Evolutionary conservation across 2,329 filamentous ascomycete species (phyloP), one percentile per base, ranked within the genome.

Genomic region (Neofusicoccum cordaticola): DNA sequence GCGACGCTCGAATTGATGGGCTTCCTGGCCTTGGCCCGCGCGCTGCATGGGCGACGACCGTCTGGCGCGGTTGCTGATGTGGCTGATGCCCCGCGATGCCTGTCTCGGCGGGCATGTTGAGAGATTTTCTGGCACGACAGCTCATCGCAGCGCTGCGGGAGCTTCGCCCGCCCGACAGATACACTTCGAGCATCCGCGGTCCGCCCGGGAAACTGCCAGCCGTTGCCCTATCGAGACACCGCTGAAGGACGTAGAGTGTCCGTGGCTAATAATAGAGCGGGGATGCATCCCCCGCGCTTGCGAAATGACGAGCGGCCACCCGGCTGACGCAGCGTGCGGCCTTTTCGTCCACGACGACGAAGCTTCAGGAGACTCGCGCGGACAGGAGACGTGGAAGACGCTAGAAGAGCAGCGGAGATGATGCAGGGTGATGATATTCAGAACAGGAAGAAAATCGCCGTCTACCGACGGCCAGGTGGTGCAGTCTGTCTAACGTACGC

Each of bases 401-500:
- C 42, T 19, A 47, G 56, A 48, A 48, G 9, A 5, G 11, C 27
- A 35, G 27, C 5, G 13, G 15, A 19, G 56, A 39, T 37, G 22
- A 22, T 47, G 41, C 6, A 47, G 7, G 44, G 56, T 60, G 37
- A 60, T 60, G 42, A 60, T 47, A 60, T 47, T 60, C 41, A 47
- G 47, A 37, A 22, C 27, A 34, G n/a, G 56, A 22, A 47, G 31
- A 47, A 52, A 35, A 47, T 47, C 42, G 22, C 13, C 41, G 41
- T 60, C 56, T 60, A 60, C 19, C 42, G 42, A 34, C 15, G 22
- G 27, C 13, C 42, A 35, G 31, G 42, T 15, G 27, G 6, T 37
- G n/a, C 41, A 60, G 31, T 60, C 53, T 57, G 39, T 57, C 52
- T 58, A 58, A 58, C 39, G 22, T 45, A 35, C 41, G 19, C 53